Percentiles rank a stretch among this genome's conserved stretches.
These are phyloP conservation scores for Fusarium pseudocircinatum DNA, from an alignment of 2,329 filamentous ascomycete species.

Conservation along the genomic window DNA sequence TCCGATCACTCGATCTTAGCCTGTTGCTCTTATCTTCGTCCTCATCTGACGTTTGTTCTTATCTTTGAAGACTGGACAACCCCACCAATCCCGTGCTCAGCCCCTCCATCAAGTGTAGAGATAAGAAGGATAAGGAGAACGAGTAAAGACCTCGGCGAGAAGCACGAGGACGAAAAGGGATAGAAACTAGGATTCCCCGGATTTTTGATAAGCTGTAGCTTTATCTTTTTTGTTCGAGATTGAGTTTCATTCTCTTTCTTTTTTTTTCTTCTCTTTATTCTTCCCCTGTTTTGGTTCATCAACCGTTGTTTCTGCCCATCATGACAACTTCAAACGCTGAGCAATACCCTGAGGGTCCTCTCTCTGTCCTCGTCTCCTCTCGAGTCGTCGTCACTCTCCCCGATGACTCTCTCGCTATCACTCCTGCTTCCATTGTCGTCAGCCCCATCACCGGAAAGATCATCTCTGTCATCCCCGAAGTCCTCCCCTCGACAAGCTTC, in stretches of 20 bases:
- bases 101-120: constrained; percentile 25
- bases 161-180: constrained; percentile 1
- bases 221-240: constrained; percentile 12
- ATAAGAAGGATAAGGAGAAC: constrained; percentile 36
- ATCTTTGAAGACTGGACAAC: constrained; percentile 31
- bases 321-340: constrained; percentile 46
- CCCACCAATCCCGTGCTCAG: constrained; percentile 36
- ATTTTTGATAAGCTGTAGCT: constrained; percentile 14
- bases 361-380: constrained; percentile 84
- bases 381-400: constrained; percentile 81
- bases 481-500: constrained; percentile 81
- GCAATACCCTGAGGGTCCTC: constrained; percentile 44
- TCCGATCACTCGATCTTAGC: constrained; percentile 5
- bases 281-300: neutral
- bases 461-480: constrained; percentile 74
- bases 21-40: constrained; percentile 18
- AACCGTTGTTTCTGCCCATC: neutral
- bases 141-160: neutral
- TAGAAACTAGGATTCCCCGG: constrained; percentile 19
- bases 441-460: constrained; percentile 87
- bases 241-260: constrained; percentile 1
- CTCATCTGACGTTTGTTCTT: constrained; percentile 25
- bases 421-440: constrained; percentile 84
- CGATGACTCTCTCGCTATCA: constrained; percentile 69
- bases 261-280: constrained; percentile 8